These are phyloP conservation scores for Agaricus sinodeliciosus DNA, from an alignment of 768 basidiomycete species.

Conservation along the genomic window DNA sequence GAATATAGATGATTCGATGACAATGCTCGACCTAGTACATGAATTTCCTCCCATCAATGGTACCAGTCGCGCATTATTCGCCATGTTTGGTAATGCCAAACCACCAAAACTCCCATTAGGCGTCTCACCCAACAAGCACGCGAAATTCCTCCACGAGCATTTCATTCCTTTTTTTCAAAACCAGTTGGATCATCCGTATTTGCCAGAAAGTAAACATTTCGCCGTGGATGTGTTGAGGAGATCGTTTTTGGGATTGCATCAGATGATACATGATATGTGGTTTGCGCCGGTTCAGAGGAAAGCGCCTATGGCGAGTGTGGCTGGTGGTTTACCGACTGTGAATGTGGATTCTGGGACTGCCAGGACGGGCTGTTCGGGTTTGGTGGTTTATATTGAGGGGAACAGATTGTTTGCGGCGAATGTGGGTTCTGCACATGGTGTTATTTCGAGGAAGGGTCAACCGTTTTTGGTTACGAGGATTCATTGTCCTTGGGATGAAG, in stretches of 20 bases:
- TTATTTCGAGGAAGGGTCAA: constrained; percentile 71
- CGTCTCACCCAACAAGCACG: constrained; percentile 56
- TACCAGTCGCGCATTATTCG: constrained; percentile 73
- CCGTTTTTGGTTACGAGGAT: constrained; percentile 68
- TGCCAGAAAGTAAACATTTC: constrained; percentile 35
- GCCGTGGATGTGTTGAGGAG: constrained; percentile 77
- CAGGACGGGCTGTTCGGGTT: constrained; percentile 73
- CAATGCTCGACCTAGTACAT: constrained; percentile 90
- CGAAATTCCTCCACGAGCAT: constrained; percentile 80
- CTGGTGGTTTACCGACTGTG: constrained; percentile 20
- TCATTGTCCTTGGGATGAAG: constrained; percentile 86
- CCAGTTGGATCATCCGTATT: constrained; percentile 40
- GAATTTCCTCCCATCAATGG: constrained; percentile 55
- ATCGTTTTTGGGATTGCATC: constrained; percentile 84
- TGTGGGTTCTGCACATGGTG: constrained; percentile 81
- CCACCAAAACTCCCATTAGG: constrained; percentile 37
- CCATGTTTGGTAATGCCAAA: constrained; percentile 85
- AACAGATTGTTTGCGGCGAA: constrained; percentile 87
- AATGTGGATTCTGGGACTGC: constrained; percentile 43
- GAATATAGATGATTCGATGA: constrained; percentile 70
- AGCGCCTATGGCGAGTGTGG: constrained; percentile 57
- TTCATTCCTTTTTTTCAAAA: constrained; percentile 58
- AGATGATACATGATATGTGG: constrained; percentile 66
- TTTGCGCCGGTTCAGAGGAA: constrained; percentile 54
- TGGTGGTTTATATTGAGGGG: constrained; percentile 79